Evolutionary conservation across 2,329 filamentous ascomycete species (phyloP).

Genomic region (Sordariomycetes sp.): DNA sequence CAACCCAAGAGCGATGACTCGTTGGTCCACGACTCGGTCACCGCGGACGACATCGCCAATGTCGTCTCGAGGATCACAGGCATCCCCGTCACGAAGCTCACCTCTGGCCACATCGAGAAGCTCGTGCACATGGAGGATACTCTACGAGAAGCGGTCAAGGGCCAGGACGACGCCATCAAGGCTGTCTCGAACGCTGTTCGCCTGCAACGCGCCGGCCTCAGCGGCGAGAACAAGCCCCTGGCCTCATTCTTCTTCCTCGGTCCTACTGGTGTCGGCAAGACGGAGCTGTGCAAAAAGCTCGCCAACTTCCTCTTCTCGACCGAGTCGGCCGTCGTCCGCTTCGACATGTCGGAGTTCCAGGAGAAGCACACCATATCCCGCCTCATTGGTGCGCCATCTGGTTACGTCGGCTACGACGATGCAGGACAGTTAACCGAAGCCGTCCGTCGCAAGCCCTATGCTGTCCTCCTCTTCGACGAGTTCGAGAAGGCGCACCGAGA

Average conservation of each 20-base stretch:
- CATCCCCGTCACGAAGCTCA: slow-evolving; percentile 87
- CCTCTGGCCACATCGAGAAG: slow-evolving; percentile 89
- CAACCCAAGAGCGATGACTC: slow-evolving; percentile 29
- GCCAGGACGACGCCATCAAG: slow-evolving; percentile 87
- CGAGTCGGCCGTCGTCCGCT: slow-evolving; percentile 80
- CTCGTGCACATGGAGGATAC: slow-evolving; percentile 93
- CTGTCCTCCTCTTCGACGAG: slow-evolving; percentile 90
- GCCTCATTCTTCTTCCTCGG: slow-evolving; percentile 98
- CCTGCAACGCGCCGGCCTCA: slow-evolving; percentile 85
- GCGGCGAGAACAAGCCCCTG: slow-evolving; percentile 81
- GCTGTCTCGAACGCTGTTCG: slow-evolving; percentile 89
- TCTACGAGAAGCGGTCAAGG: slow-evolving; percentile 72
- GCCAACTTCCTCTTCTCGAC: slow-evolving; percentile 90
- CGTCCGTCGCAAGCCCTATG: slow-evolving; percentile 89
- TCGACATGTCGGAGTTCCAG: slow-evolving; percentile 97
- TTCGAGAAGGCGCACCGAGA: slow-evolving; percentile 97
- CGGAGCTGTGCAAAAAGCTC: slow-evolving; percentile 93
- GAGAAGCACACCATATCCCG: slow-evolving; percentile 94
- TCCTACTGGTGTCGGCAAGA: slow-evolving; percentile 94
- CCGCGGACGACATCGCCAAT: slow-evolving; percentile 82
- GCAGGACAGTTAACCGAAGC: slow-evolving; percentile 94
- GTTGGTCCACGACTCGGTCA: slow-evolving; percentile 90
- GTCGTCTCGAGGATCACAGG: slow-evolving; percentile 89
- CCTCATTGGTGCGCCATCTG: slow-evolving; percentile 85
- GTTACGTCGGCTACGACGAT: slow-evolving; percentile 95